Evolutionary conservation across 495 filamentous ascomycete genomes (phyloP).

Genomic region (Penicillium verhagenii): DNA sequence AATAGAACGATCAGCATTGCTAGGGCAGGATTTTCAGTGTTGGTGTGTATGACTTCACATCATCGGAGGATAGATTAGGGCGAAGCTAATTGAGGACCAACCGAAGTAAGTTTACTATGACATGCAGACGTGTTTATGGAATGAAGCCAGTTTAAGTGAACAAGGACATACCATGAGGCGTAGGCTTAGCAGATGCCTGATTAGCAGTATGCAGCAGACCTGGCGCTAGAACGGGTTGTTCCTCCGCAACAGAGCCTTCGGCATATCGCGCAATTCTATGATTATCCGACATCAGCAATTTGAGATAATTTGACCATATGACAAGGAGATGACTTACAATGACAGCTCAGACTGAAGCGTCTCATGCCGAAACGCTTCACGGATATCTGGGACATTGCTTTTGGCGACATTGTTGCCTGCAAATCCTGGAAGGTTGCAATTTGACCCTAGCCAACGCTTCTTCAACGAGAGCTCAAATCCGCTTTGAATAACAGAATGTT

Average conservation of each 20-base stretch:
- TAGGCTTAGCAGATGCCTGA: conserved; percentile 12
- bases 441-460: conserved; percentile 80
- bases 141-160: neutral
- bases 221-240: conserved; percentile 14
- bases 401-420: conserved; percentile 88
- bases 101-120: neutral
- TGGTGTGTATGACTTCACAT: neutral
- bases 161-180: neutral
- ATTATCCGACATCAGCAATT: neutral
- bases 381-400: conserved; percentile 90
- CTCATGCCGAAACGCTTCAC: conserved; percentile 83
- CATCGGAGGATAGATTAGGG: neutral
- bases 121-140: neutral
- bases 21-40: neutral
- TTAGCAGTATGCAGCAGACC: conserved; percentile 18
- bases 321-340: conserved; percentile 57
- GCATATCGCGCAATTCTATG: conserved; percentile 34
- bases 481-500: conserved; percentile 91
- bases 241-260: conserved; percentile 12
- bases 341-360: conserved; percentile 76
- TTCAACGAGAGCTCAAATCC: conserved; percentile 90
- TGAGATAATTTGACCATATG: too few species aligned
- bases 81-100: neutral
- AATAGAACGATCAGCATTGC: neutral
- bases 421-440: conserved; percentile 70